phyloP scores from a whole-genome alignment of 345 rosid genomes.

The Mercurialis annua region DNA sequence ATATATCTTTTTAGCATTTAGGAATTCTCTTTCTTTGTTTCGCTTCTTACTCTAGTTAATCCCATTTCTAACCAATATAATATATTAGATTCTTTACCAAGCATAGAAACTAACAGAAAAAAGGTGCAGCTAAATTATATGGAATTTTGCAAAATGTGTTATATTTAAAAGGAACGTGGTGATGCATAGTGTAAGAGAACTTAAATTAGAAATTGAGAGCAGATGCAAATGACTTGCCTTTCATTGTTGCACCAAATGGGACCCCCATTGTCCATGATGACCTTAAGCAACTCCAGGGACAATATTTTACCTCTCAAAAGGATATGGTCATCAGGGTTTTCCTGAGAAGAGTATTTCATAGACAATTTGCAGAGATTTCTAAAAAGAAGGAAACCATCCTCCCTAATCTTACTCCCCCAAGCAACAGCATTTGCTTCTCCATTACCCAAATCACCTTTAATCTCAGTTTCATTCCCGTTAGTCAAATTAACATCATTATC shows the following conservation, averaged over 20 bases:
- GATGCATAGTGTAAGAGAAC: not conserved
- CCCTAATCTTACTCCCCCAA: constrained; percentile 62
- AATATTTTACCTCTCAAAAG: constrained; percentile 84
- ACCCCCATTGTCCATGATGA: constrained; percentile 21
- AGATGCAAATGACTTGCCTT: constrained; percentile 9
- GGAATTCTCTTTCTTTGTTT: not conserved
- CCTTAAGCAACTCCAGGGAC: constrained; percentile 46
- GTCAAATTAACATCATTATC: constrained; percentile 24
- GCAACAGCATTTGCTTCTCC: constrained; percentile 24
- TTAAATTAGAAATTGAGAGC: not conserved
- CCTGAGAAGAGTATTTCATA: constrained; percentile 91
- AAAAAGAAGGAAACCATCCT: constrained; percentile 79
- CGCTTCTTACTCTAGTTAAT: not conserved
- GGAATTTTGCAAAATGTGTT: not conserved
- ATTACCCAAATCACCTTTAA: constrained; percentile 26
- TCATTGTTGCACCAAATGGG: constrained; percentile 21
- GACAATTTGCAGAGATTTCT: constrained; percentile 88
- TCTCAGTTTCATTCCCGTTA: constrained; percentile 22
- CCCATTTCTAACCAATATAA: not conserved
- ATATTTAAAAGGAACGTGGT: not conserved
- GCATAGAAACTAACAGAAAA: not conserved
- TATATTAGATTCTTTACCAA: not conserved
- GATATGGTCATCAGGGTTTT: constrained; percentile 85
- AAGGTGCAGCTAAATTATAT: not conserved
- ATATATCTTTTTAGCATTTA: not conserved